phyloP scores from a whole-genome alignment of 495 filamentous ascomycete species.

The Paragyromitra xinjiangensis region DNA sequence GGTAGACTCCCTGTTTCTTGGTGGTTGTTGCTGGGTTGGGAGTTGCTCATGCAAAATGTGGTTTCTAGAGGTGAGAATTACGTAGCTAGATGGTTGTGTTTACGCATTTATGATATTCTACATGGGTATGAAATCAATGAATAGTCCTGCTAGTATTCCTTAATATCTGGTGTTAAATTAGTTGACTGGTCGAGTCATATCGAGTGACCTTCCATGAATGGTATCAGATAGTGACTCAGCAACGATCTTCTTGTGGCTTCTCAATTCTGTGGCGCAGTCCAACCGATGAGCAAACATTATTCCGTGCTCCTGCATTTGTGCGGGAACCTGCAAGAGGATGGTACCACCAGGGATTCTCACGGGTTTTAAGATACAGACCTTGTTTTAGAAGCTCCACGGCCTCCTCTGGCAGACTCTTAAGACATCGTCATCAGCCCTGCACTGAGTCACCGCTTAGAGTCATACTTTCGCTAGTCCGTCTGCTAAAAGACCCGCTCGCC shows the following conservation, averaged over 20 bases:
- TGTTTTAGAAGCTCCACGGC: background rate
- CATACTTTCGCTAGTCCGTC: conserved; percentile 8
- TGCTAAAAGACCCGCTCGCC: conserved; percentile 10
- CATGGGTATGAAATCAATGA: background rate
- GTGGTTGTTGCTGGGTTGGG: conserved; percentile 5
- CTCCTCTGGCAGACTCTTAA: background rate
- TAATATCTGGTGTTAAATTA: background rate
- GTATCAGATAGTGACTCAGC: background rate
- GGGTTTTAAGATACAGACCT: background rate
- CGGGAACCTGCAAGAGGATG: background rate
- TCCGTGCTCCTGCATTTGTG: background rate
- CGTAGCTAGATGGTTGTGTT: background rate
- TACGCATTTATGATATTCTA: conserved; percentile 20
- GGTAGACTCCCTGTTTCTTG: background rate
- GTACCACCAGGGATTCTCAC: background rate
- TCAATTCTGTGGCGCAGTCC: background rate
- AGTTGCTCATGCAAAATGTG: conserved; percentile 9
- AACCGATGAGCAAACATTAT: background rate
- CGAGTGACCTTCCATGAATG: conserved; percentile 20
- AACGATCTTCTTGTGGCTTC: background rate
- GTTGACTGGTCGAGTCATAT: background rate
- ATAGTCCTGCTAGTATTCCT: background rate
- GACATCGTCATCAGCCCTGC: conserved; percentile 9
- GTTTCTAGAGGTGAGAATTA: conserved; percentile 16
- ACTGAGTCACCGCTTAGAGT: conserved; percentile 39